These are phyloP conservation scores for Xylariaceae sp. DNA, from an alignment of 2,329 filamentous ascomycete species.

Conservation along the genomic window DNA sequence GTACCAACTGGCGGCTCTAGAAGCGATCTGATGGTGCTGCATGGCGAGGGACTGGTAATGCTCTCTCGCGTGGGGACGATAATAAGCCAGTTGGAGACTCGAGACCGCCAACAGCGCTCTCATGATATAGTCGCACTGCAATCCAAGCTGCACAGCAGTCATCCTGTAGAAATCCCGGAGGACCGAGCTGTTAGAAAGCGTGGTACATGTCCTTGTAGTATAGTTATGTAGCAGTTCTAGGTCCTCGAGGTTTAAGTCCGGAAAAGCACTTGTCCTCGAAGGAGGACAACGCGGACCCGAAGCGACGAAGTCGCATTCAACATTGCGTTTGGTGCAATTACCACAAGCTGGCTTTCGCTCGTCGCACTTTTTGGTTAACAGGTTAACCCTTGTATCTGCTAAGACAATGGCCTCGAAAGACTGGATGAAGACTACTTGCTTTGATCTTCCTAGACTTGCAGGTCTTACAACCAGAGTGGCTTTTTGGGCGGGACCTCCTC, in stretches of 20 bases:
- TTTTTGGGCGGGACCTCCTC: constrained; percentile 3
- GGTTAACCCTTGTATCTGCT: background rate
- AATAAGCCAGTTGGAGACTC: constrained; percentile 46
- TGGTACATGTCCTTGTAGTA: constrained; percentile 46
- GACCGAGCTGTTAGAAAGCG: constrained; percentile 41
- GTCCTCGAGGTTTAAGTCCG: constrained; percentile 40
- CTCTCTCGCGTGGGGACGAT: constrained; percentile 34
- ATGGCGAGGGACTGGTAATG: constrained; percentile 42
- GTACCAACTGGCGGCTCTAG: constrained; percentile 10
- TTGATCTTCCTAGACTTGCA: constrained; percentile 15
- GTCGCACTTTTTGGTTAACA: constrained; percentile 25
- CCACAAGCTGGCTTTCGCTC: constrained; percentile 25
- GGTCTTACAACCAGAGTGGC: constrained; percentile 1
- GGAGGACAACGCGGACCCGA: background rate
- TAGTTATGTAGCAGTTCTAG: constrained; percentile 52
- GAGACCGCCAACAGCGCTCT: constrained; percentile 46
- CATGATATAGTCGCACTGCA: constrained; percentile 46
- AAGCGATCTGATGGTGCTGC: constrained; percentile 39
- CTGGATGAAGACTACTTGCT: background rate
- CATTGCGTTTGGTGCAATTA: constrained; percentile 28
- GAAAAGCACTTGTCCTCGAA: background rate
- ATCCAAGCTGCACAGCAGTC: constrained; percentile 45
- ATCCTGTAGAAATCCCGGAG: constrained; percentile 45
- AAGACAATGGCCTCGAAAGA: background rate
- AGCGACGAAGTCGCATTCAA: constrained; percentile 24